Evolutionary conservation across 1,284 basidiomycete genomes (phyloP).

Genomic region (Irpex lacteus): DNA sequence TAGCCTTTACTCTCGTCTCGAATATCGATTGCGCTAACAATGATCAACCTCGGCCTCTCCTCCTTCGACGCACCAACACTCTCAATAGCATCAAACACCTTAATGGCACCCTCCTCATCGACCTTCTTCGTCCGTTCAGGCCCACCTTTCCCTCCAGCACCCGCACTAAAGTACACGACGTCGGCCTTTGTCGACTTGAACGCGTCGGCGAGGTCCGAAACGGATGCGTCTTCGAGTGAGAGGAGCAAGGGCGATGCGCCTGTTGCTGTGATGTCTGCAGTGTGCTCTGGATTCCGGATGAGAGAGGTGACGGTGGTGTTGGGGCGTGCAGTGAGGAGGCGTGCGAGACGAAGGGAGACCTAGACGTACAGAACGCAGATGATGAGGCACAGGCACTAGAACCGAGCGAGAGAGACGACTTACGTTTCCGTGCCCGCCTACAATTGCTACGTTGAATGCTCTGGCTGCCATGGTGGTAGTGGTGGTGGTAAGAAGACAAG

Average conservation of each 20-base stretch:
- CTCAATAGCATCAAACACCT: constrained; percentile 73
- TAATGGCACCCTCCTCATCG: constrained; percentile 70
- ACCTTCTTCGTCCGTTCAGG: constrained; percentile 63
- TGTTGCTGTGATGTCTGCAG: constrained; percentile 41
- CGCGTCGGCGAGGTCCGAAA: constrained; percentile 44
- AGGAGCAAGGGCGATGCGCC: constrained; percentile 52
- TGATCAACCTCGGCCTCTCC: constrained; percentile 51
- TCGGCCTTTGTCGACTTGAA: constrained; percentile 42
- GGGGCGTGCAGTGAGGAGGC: constrained; percentile 35
- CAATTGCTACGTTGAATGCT: constrained; percentile 32
- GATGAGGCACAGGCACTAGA: neutral
- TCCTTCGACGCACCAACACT: constrained; percentile 31
- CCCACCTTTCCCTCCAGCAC: constrained; percentile 68
- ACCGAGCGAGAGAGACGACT: neutral
- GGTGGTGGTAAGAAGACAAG: neutral
- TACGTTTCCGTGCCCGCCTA: constrained; percentile 54
- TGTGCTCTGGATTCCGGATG: constrained; percentile 49
- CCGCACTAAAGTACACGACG: constrained; percentile 65
- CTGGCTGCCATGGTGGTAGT: constrained; percentile 1
- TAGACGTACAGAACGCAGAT: constrained; percentile 16
- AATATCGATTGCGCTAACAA: constrained; percentile 67
- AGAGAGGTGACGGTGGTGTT: constrained; percentile 53
- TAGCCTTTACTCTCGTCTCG: constrained; percentile 48
- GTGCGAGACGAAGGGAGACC: constrained; percentile 56
- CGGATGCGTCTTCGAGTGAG: constrained; percentile 56